Evolutionary conservation across 345 rosid species (phyloP), one percentile per base, ranked within the genome.

Genomic region (Aethionema arabicum): DNA sequence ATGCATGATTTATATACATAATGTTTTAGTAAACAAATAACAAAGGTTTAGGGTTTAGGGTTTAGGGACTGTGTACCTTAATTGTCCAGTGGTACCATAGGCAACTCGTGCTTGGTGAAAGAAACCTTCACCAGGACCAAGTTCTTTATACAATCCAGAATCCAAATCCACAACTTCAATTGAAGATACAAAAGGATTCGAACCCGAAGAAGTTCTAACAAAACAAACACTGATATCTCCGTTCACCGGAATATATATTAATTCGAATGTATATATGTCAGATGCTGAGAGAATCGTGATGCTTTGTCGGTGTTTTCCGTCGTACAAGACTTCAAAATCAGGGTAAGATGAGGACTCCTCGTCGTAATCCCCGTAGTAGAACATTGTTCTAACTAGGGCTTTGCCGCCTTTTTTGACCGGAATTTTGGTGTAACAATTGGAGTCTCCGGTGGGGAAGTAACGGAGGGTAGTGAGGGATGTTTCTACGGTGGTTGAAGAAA

Each of bases 141-240:
- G 65, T 21, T 59, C 70, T 0, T 15, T 31, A 2, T 71, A 64
- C 75, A 71, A 64, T 16, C 70, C 70, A 3, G 4, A 0, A 0
- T 4, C 66, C 50, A 71, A 29, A 32, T 51, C 61, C 0, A 4
- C 21, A 71, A 65, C 70, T 65, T 71, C 70, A 51, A 71, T 71
- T 11, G 75, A 27, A 1, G 75, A 71, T 51, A 71, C 59, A 71
- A 71, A 71, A 42, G 75, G 75, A 58, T 50, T 52, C 2, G 59
- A 56, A 3, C 46, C 45, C 0, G 70, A 33, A 65, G 66, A 65
- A 7, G 75, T 52, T 6, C 70, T 60, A 13, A 43, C 66, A 44
- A 71, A 51, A 6, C 75, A 71, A 35, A 71, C 60, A 6, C 7
- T 71, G 11, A 43, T 71, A 33, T 52, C 66, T 51, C 55, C 68